Evolutionary conservation across 1,284 basidiomycete genomes (phyloP).

Genomic region (Athelia sp.): DNA sequence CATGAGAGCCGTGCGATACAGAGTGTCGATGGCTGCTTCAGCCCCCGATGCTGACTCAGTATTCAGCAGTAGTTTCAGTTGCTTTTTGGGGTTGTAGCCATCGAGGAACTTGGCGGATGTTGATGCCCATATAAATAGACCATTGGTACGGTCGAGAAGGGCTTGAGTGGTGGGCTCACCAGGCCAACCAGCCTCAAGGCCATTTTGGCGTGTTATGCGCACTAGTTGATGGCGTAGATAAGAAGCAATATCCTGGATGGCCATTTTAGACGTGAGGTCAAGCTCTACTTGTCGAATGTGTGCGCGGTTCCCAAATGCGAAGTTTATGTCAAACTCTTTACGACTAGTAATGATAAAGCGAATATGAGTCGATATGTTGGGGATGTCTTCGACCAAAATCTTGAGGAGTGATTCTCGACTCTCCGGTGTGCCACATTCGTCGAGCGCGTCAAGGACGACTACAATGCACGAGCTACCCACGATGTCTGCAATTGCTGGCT

Average conservation of each 20-base stretch:
- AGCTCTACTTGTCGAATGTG: slow-evolving; percentile 9
- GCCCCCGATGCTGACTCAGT: neutral
- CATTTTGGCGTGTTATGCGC: slow-evolving; percentile 16
- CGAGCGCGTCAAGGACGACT: slow-evolving; percentile 11
- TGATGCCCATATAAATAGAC: slow-evolving; percentile 30
- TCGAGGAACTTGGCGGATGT: slow-evolving; percentile 26
- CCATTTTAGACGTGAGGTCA: slow-evolving; percentile 1
- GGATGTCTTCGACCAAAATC: slow-evolving; percentile 4
- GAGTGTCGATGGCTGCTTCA: neutral
- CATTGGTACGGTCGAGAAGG: slow-evolving; percentile 19
- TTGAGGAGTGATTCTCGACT: slow-evolving; percentile 6
- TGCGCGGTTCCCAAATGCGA: neutral
- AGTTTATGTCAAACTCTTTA: slow-evolving; percentile 8
- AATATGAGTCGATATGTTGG: slow-evolving; percentile 6
- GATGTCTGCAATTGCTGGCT: neutral
- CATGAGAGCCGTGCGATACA: neutral
- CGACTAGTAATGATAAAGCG: slow-evolving; percentile 14
- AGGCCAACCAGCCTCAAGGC: slow-evolving; percentile 24
- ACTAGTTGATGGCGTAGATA: slow-evolving; percentile 24
- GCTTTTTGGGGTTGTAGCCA: slow-evolving; percentile 24
- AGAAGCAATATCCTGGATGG: slow-evolving; percentile 17
- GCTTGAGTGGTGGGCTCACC: slow-evolving; percentile 14
- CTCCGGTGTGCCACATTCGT: slow-evolving; percentile 11
- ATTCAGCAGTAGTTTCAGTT: slow-evolving; percentile 11
- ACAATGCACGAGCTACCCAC: neutral